Evolutionary conservation across 116 monocot genomes (phyloP).

Genomic region (Phalaenopsis hybrid): DNA sequence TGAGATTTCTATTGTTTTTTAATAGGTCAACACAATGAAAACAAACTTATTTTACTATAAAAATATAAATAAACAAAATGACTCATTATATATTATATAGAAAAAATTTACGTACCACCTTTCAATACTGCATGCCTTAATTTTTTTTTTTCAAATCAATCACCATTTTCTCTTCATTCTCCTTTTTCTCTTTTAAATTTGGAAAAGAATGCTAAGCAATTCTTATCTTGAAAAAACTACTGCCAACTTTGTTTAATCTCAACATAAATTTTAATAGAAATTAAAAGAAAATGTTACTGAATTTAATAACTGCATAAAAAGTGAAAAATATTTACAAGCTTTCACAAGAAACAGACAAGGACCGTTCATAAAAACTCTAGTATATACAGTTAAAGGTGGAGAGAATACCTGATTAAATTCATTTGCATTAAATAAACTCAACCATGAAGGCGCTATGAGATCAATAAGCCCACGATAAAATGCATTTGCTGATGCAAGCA

Average conservation of each 20-base stretch:
- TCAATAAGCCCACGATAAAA: constrained; percentile 84
- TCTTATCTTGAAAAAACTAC: too few relatives aligned
- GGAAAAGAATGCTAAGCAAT: too few relatives aligned
- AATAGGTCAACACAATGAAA: too few relatives aligned
- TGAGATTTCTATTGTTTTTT: too few relatives aligned
- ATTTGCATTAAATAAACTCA: constrained; percentile 92
- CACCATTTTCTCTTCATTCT: too few relatives aligned
- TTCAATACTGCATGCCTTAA: too few relatives aligned
- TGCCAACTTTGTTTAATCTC: not conserved
- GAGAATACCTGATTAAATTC: constrained; percentile 91
- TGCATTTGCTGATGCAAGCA: constrained; percentile 89
- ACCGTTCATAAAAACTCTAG: not conserved
- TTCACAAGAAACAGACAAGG: not conserved
- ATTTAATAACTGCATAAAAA: not conserved
- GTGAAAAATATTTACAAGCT: not conserved
- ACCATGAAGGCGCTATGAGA: constrained; percentile 86
- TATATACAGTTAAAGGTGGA: not conserved
- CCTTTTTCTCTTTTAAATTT: too few relatives aligned
- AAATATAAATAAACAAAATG: too few relatives aligned
- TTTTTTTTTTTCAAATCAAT: too few relatives aligned
- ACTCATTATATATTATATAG: too few relatives aligned
- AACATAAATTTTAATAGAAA: not conserved
- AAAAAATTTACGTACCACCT: too few relatives aligned
- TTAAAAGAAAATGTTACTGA: not conserved
- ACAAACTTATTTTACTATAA: too few relatives aligned